Base-by-base conservation (phyloP, 176 grass and related monocot genomes). In the Poa pratensis region DNA sequence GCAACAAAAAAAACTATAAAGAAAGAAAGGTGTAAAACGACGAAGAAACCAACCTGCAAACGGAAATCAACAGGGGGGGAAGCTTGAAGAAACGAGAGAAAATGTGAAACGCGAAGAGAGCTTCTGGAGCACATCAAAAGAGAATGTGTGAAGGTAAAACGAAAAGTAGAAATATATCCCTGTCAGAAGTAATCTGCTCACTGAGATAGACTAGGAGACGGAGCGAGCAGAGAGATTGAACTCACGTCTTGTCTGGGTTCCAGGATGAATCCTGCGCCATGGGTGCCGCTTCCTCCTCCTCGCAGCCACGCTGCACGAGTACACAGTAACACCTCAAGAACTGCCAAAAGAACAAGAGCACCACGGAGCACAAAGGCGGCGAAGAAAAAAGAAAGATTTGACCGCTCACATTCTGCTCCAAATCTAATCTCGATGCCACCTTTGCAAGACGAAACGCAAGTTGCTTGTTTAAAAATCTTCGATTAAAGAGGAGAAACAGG, bases 211-310 rank as follows among this genome's bases (percentile, higher is more conserved):
- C 1, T 1, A 39, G 27, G 26, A 69, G 28, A 63, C 30, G 49
- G 61, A 50, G 54, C 5, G 23, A 68, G 20, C 61, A 42, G 4
- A 11, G 46, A 26, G 28, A 23, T 24, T 35, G 70, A 86, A 58
- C 86, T 85, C 75, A 93, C 92, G 86, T 93, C 86, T 93, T 93
- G 80, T 93, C 92, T 19, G 92, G 79, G 78, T 93, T 86, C 91
- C 92, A 93, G 5, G 69, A 93, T 23, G 58, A 74, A 80, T 80
- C 71, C 42, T 90, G 86, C 54, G 85, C 70, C 92, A 93, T 93
- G 74, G 86, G 71, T 19, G 84, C 48, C 43, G 63, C 79, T 3
- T 28, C 71, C 14, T 39, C 6, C 80, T 55, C 35, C 68, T 50
- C 58, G 75, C 27, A 27, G 75, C 59, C 84, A 79, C 84, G 60